phyloP scores from a whole-genome alignment of 2,329 filamentous ascomycete genomes.

The Penicillium sp. region DNA sequence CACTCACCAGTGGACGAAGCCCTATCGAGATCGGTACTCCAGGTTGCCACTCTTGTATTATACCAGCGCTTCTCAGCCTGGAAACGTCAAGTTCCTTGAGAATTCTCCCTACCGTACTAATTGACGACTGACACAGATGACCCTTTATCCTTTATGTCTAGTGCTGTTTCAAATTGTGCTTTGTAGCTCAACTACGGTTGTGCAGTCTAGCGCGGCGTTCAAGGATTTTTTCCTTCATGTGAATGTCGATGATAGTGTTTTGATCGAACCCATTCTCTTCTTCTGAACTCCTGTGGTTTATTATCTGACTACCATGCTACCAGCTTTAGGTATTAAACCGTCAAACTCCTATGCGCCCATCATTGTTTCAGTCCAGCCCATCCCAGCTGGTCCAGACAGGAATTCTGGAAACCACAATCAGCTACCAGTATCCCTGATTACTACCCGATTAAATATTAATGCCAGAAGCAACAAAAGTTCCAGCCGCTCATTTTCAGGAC shows the following conservation, averaged over 20 bases:
- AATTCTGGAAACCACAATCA: neutral
- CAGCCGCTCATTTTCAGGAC: conserved; percentile 25
- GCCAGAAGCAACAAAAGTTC: neutral
- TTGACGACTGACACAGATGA: neutral
- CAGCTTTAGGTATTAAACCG: conserved; percentile 11
- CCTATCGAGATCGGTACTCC: neutral
- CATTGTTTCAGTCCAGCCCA: neutral
- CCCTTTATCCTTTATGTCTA: neutral
- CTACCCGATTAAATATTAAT: neutral
- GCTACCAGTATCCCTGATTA: neutral
- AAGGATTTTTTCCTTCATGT: neutral
- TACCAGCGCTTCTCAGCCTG: neutral
- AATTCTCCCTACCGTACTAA: neutral
- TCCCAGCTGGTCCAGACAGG: no score
- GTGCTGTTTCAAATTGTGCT: neutral
- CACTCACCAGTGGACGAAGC: neutral
- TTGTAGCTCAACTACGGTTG: neutral
- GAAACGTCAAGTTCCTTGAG: neutral
- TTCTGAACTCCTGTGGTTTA: neutral
- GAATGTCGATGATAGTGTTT: conserved; percentile 9
- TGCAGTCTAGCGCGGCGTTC: conserved; percentile 12
- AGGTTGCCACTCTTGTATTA: neutral
- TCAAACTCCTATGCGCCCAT: neutral
- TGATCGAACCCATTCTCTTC: conserved; percentile 2
- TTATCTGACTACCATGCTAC: conserved; percentile 1